A percentile compares a stretch with the other conserved stretches of the same genome.
These are phyloP conservation scores for Zoysia japonica DNA, from an alignment of 176 grass and related monocot genomes.

Conservation along the genomic window DNA sequence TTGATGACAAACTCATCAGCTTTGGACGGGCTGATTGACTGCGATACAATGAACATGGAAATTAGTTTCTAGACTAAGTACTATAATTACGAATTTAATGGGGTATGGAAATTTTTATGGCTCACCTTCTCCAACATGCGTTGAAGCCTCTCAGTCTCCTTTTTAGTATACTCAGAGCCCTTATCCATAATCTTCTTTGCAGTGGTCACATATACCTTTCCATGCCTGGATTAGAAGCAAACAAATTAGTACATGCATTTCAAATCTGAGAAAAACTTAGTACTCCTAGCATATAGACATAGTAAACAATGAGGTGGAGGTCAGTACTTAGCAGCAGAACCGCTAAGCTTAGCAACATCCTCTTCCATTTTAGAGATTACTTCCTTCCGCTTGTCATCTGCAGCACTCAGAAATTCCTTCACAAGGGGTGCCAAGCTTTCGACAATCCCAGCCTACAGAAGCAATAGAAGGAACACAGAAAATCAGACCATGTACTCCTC, in stretches of 20 bases:
- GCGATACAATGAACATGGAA: slow-evolving; percentile 23
- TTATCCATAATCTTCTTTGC: slow-evolving; percentile 80
- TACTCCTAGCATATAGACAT: neutral
- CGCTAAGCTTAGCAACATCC: slow-evolving; percentile 85
- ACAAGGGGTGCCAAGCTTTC: slow-evolving; percentile 69
- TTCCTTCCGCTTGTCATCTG: slow-evolving; percentile 64
- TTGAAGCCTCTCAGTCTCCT: slow-evolving; percentile 85
- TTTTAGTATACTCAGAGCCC: slow-evolving; percentile 73
- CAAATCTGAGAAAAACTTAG: neutral
- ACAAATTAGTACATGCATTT: neutral
- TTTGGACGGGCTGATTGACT: slow-evolving; percentile 84
- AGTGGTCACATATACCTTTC: slow-evolving; percentile 75
- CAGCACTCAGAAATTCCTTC: slow-evolving; percentile 75
- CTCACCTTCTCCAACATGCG: slow-evolving; percentile 83
- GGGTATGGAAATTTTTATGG: neutral
- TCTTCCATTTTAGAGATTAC: slow-evolving; percentile 79
- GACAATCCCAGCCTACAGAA: slow-evolving; percentile 77
- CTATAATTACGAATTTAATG: slow-evolving; percentile 6
- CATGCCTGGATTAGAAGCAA: slow-evolving; percentile 53
- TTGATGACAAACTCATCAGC: slow-evolving; percentile 92
- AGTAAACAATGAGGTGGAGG: neutral
- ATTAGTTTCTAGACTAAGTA: slow-evolving; percentile 26
- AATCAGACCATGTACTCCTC: neutral
- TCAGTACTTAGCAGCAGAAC: slow-evolving; percentile 76
- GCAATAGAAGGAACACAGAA: neutral